Evolutionary conservation across 257 asterid species (phyloP).

Genomic region (Nicotiana knightiana): DNA sequence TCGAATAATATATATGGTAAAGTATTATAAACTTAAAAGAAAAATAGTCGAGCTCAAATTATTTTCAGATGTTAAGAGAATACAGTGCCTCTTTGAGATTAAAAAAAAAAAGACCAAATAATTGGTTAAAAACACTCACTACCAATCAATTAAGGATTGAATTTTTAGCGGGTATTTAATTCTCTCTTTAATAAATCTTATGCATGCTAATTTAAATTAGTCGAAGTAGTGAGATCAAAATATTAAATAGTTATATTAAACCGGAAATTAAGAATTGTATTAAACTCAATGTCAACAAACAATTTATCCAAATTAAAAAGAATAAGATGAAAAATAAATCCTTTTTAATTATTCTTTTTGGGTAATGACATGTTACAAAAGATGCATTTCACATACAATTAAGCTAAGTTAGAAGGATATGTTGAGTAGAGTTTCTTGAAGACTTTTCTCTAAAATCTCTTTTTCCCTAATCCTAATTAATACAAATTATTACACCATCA

Average conservation of each 20-base stretch:
- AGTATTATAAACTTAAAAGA: neutral
- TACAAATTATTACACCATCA: neutral
- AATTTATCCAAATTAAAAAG: neutral
- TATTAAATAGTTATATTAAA: no score
- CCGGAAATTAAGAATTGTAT: neutral
- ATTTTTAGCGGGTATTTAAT: no score
- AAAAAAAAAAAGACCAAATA: neutral
- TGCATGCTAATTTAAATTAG: no score
- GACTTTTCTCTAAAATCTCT: neutral
- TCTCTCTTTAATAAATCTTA: no score
- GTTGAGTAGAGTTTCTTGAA: neutral
- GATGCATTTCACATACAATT: neutral
- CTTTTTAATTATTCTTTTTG: neutral
- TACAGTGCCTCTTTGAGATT: neutral
- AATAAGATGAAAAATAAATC: neutral
- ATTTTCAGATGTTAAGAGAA: neutral
- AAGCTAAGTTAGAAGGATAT: neutral
- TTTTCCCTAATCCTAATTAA: neutral
- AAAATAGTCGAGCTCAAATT: neutral
- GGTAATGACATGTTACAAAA: neutral
- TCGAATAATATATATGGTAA: neutral
- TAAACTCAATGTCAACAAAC: no score
- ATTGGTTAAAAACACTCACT: neutral
- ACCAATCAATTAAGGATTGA: no score
- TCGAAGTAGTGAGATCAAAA: no score